phyloP scores from a whole-genome alignment of 441 rosid species.

The Geranium incanum region DNA sequence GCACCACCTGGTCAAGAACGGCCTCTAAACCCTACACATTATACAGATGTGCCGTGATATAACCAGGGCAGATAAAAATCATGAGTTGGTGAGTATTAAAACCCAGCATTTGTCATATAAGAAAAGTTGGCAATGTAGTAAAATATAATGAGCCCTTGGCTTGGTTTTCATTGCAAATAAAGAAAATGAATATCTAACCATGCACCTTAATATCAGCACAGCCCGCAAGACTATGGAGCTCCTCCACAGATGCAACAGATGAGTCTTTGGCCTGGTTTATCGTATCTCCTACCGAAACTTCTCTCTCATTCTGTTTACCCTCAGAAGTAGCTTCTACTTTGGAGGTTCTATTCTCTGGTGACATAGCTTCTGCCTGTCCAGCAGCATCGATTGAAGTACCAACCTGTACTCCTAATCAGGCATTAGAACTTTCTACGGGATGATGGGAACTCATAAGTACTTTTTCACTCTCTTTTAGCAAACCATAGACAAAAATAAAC shows the following conservation, averaged over 20 bases:
- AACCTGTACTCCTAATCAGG: constrained; percentile 45
- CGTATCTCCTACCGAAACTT: constrained; percentile 72
- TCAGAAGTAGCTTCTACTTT: constrained; percentile 46
- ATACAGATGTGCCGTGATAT: constrained; percentile 17
- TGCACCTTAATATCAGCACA: constrained; percentile 96
- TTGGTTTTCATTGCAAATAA: neutral
- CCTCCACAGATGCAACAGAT: constrained; percentile 91
- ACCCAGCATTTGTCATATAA: constrained; percentile 7
- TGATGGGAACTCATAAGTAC: constrained; percentile 14
- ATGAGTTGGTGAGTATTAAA: constrained; percentile 8
- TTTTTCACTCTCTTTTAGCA: constrained; percentile 10
- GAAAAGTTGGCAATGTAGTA: neutral
- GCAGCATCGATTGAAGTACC: constrained; percentile 45
- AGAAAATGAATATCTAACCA: neutral
- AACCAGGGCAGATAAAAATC: constrained; percentile 19
- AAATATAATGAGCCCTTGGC: neutral
- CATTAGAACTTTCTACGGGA: constrained; percentile 19
- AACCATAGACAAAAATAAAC: constrained; percentile 15
- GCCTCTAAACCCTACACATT: constrained; percentile 86
- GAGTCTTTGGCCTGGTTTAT: constrained; percentile 62
- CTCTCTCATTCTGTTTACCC: constrained; percentile 56
- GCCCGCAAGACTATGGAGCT: constrained; percentile 87
- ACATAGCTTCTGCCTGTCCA: constrained; percentile 39
- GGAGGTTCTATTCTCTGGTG: constrained; percentile 40
- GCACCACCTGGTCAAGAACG: constrained; percentile 94